A percentile compares a stretch with the other conserved stretches of the same genome.
These are phyloP conservation scores for Dovyalis caffra DNA, from an alignment of 345 rosid species.

Conservation along the genomic window DNA sequence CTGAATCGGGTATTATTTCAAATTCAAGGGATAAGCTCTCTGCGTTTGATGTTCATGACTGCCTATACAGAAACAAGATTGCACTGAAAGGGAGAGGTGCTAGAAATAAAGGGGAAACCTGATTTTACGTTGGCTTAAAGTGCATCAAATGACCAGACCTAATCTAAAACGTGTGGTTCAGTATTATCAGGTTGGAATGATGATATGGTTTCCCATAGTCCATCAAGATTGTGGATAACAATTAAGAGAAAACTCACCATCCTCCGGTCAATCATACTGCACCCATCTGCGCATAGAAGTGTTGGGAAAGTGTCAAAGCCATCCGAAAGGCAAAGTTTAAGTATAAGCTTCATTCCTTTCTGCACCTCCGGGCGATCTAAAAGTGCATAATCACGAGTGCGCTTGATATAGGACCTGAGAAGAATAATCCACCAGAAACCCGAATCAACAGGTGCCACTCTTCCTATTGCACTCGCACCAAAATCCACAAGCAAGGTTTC, in stretches of 20 bases:
- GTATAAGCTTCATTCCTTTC: slow-evolving; percentile 48
- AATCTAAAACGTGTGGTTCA: not conserved
- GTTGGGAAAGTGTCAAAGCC: slow-evolving; percentile 68
- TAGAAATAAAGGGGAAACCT: not conserved
- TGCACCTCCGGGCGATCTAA: slow-evolving; percentile 51
- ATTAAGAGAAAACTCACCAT: slow-evolving; percentile 39
- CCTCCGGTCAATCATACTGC: slow-evolving; percentile 65
- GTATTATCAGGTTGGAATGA: not conserved
- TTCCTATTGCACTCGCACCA: slow-evolving; percentile 61
- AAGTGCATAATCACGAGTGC: slow-evolving; percentile 46
- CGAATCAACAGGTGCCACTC: slow-evolving; percentile 69
- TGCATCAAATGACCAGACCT: not conserved
- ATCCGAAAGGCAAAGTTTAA: slow-evolving; percentile 23
- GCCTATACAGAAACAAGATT: not conserved
- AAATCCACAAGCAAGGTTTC: slow-evolving; percentile 50
- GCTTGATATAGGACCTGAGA: slow-evolving; percentile 53
- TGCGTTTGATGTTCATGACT: not conserved
- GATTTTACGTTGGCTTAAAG: not conserved
- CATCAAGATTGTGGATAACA: not conserved
- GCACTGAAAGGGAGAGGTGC: not conserved
- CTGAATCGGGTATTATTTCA: not conserved
- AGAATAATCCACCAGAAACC: slow-evolving; percentile 74
- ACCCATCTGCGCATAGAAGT: slow-evolving; percentile 63
- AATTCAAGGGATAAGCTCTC: not conserved
- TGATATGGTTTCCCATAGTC: not conserved